These are phyloP conservation scores for Austroboletus novae-zelandiae DNA, from an alignment of 1,284 basidiomycete species.

Conservation along the genomic window DNA sequence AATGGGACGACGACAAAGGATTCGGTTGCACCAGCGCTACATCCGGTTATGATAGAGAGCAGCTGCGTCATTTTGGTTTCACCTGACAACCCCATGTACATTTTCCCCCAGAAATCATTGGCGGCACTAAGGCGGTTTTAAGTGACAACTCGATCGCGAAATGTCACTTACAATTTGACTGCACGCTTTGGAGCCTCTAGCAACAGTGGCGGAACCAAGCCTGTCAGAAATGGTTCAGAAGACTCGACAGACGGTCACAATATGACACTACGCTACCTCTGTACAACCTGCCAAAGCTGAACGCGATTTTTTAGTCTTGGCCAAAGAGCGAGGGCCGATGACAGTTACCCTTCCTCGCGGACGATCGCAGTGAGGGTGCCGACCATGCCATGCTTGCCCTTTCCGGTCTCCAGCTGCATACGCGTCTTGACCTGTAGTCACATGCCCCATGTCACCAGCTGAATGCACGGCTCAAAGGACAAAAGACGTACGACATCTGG, in stretches of 20 bases:
- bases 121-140: slow-evolving; percentile 52
- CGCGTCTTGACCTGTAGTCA: slow-evolving; percentile 85
- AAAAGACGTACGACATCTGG: slow-evolving; percentile 53
- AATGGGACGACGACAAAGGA: slow-evolving; percentile 93
- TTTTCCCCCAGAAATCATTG: slow-evolving; percentile 95
- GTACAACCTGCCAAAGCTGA: slow-evolving; percentile 81
- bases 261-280: slow-evolving; percentile 51
- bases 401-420: slow-evolving; percentile 91
- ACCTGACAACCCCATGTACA: slow-evolving; percentile 59
- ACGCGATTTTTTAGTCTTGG: slow-evolving; percentile 19
- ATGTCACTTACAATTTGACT: slow-evolving; percentile 80
- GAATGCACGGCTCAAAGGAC: slow-evolving; percentile 3
- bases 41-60: slow-evolving; percentile 88
- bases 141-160: neutral
- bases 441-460: slow-evolving; percentile 17
- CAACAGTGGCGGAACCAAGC: slow-evolving; percentile 90
- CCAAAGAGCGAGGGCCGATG: slow-evolving; percentile 1
- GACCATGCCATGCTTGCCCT: slow-evolving; percentile 74
- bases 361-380: slow-evolving; percentile 79
- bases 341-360: slow-evolving; percentile 77
- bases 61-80: slow-evolving; percentile 84
- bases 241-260: neutral
- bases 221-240: slow-evolving; percentile 31
- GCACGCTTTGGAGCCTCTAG: slow-evolving; percentile 98
- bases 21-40: slow-evolving; percentile 94